Conservation (phyloP, 768 basidiomycete genomes). For the Tylopilus sp. region DNA sequence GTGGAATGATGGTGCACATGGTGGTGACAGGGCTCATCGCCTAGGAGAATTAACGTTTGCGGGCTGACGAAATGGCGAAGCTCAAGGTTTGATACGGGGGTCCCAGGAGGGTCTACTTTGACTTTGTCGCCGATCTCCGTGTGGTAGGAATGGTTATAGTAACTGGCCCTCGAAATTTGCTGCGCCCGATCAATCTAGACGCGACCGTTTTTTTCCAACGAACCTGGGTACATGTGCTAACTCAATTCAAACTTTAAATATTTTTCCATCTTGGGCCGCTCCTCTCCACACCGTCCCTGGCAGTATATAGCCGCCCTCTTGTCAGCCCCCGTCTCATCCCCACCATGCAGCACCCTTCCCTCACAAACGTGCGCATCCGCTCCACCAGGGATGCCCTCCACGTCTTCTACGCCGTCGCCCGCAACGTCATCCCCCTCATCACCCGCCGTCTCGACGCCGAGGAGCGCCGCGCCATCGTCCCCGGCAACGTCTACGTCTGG, state of each 20-base stretch:
- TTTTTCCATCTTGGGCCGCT: conserved; percentile 23
- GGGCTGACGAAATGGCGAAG: background rate
- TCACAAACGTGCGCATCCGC: conserved; percentile 72
- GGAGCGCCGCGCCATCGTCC: conserved; percentile 66
- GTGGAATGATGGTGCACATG: background rate
- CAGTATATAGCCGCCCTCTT: conserved; percentile 38
- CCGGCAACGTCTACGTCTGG: conserved; percentile 86
- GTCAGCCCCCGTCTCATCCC: conserved; percentile 19
- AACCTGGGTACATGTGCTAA: conserved; percentile 31
- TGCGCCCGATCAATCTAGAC: conserved; percentile 25
- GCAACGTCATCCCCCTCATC: conserved; percentile 66
- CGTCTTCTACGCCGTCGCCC: conserved; percentile 76
- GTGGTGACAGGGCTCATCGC: background rate
- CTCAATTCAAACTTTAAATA: conserved; percentile 63
- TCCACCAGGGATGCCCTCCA: conserved; percentile 78
- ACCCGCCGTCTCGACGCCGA: conserved; percentile 80
- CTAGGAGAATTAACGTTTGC: conserved; percentile 20
- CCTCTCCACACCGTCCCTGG: conserved; percentile 20
- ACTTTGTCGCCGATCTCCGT: conserved; percentile 18
- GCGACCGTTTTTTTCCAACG: background rate
- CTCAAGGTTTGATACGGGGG: conserved; percentile 26
- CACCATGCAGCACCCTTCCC: conserved; percentile 72
- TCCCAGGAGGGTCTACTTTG: conserved; percentile 11
- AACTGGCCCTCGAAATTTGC: background rate
- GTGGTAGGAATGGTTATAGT: background rate